Conservation (phyloP, 805 yeast genomes). For the Wickerhamiella vanderwaltii region DNA sequence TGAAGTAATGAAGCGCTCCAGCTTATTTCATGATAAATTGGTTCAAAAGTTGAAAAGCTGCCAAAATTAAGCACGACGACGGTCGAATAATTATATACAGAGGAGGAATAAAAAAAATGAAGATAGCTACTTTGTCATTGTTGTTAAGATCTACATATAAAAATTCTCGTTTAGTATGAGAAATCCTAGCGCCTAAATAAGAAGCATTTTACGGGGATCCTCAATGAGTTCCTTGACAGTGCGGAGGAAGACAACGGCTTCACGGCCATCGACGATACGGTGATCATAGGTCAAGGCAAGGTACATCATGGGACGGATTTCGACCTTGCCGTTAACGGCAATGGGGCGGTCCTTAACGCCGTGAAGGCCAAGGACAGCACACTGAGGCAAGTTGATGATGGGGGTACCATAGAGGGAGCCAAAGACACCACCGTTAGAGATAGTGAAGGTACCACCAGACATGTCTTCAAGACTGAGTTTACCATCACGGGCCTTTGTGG, state of each 20-base stretch:
- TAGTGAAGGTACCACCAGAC: constrained; percentile 99
- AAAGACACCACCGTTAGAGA: constrained; percentile 97
- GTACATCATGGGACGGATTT: constrained; percentile 98
- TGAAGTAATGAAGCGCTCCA: not conserved
- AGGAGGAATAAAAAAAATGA: too few relatives aligned
- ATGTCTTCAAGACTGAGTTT: constrained; percentile 94
- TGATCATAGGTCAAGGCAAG: constrained; percentile 96
- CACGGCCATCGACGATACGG: constrained; percentile 96
- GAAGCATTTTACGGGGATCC: constrained; percentile 97
- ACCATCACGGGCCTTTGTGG: constrained; percentile 92
- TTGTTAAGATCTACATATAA: too few relatives aligned
- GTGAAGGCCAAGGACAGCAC: constrained; percentile 94
- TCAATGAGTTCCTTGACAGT: constrained; percentile 93
- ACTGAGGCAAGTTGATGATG: constrained; percentile 95
- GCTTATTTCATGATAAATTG: not conserved
- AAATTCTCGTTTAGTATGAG: too few relatives aligned
- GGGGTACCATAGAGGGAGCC: constrained; percentile 98
- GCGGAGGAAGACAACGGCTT: constrained; percentile 94
- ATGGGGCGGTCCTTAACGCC: constrained; percentile 97
- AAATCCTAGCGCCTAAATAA: too few relatives aligned
- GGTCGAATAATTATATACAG: too few relatives aligned
- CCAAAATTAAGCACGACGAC: too few relatives aligned
- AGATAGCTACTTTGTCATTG: too few relatives aligned
- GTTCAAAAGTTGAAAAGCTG: not conserved
- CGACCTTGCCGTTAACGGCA: constrained; percentile 90